Evolutionary conservation across 495 filamentous ascomycete species (phyloP).

Genomic region (Penicillium ochrochloron): DNA sequence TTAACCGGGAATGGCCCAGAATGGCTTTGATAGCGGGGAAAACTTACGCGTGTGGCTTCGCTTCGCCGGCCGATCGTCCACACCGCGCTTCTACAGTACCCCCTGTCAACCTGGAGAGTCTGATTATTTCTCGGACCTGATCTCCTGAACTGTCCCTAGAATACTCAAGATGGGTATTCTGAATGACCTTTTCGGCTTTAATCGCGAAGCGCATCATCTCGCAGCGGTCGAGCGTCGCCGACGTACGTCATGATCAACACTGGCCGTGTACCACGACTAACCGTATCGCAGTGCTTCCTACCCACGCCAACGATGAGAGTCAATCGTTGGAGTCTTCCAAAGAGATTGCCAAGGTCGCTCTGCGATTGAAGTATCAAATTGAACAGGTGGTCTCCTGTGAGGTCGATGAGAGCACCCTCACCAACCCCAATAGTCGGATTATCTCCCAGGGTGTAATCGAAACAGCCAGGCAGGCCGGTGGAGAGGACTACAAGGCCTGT

Average conservation of each 20-base stretch:
- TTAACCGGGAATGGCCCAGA: conserved; percentile 4
- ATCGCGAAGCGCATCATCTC: conserved; percentile 32
- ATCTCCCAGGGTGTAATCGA: conserved; percentile 79
- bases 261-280: conserved; percentile 31
- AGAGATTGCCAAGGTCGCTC: conserved; percentile 83
- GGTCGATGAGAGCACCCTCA: conserved; percentile 71
- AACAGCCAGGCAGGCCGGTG: conserved; percentile 80
- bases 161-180: conserved; percentile 41
- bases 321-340: conserved; percentile 59
- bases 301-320: conserved; percentile 40
- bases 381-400: conserved; percentile 89
- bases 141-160: not conserved
- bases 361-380: conserved; percentile 89
- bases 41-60: conserved; percentile 16
- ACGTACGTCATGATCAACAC: conserved; percentile 43
- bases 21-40: conserved; percentile 13
- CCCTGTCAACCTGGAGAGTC: not conserved
- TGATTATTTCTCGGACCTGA: not conserved
- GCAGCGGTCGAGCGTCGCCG: conserved; percentile 41
- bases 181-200: conserved; percentile 38
- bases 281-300: conserved; percentile 38
- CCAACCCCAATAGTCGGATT: conserved; percentile 77
- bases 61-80: conserved; percentile 13
- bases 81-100: conserved; percentile 4
- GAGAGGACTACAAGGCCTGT: conserved; percentile 72